These are phyloP conservation scores for Stevia rebaudiana DNA, from an alignment of 140 eudicot species.

Conservation along the genomic window DNA sequence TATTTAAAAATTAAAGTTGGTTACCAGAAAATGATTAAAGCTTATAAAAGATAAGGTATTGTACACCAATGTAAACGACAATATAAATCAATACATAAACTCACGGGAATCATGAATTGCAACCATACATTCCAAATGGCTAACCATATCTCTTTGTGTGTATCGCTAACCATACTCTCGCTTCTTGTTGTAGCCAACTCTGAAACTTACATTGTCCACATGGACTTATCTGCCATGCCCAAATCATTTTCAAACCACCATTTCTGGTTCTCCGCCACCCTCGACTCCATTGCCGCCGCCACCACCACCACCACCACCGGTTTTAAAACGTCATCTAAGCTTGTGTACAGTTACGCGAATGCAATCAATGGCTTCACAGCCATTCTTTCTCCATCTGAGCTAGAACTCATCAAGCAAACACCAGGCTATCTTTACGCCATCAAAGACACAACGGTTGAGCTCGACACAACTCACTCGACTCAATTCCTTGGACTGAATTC, in stretches of 20 bases:
- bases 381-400: conserved; percentile 50
- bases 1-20: background rate
- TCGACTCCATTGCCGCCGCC: conserved; percentile 32
- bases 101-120: conserved; percentile 7
- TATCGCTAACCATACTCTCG: conserved; percentile 37
- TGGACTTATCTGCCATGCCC: conserved; percentile 82
- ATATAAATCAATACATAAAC: conserved; percentile 16
- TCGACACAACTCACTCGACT: conserved; percentile 63
- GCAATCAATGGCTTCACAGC: conserved; percentile 77
- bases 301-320: background rate
- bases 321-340: conserved; percentile 29
- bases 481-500: conserved; percentile 64
- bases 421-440: conserved; percentile 49
- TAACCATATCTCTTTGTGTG: conserved; percentile 26
- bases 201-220: conserved; percentile 62
- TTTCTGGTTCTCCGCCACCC: conserved; percentile 60
- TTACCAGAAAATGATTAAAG: background rate
- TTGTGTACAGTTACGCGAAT: conserved; percentile 52
- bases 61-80: background rate
- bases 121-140: conserved; percentile 37
- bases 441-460: conserved; percentile 36
- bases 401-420: conserved; percentile 34
- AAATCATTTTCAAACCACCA: conserved; percentile 62
- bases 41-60: conserved; percentile 1
- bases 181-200: conserved; percentile 16